Conservation (phyloP, 352 stramenopile species). For the Globisporangium okanoganense region DNA sequence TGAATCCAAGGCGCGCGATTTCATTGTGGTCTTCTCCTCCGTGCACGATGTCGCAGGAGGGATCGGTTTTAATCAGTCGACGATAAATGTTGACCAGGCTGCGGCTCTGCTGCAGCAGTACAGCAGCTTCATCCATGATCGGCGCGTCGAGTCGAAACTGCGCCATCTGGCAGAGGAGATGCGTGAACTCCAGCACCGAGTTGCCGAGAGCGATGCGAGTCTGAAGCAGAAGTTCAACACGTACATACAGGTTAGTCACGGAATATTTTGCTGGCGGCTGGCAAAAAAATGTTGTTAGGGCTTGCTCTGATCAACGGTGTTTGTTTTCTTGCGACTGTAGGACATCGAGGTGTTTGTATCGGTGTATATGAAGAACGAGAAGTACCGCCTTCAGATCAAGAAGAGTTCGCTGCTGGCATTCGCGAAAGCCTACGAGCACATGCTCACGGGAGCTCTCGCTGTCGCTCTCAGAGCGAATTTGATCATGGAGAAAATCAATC, state of each 20-base stretch:
- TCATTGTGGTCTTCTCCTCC: conserved; percentile 23
- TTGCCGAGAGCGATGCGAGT: conserved; percentile 28
- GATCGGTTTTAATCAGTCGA: conserved; percentile 16
- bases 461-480: conserved; percentile 33
- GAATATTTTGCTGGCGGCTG: neutral
- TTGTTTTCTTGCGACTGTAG: conserved; percentile 22
- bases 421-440: conserved; percentile 64
- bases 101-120: conserved; percentile 25
- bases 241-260: conserved; percentile 49
- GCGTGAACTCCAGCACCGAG: conserved; percentile 26
- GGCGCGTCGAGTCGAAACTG: conserved; percentile 37
- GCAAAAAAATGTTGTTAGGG: neutral
- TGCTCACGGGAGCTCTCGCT: conserved; percentile 32
- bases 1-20: conserved; percentile 46
- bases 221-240: conserved; percentile 43
- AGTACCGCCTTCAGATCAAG: conserved; percentile 75
- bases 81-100: conserved; percentile 28
- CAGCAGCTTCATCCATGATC: conserved; percentile 20
- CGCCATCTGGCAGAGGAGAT: conserved; percentile 48
- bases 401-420: conserved; percentile 76
- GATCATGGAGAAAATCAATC: conserved; percentile 51
- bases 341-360: conserved; percentile 76
- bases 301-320: neutral
- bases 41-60: conserved; percentile 23
- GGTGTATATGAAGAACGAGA: conserved; percentile 84